A percentile compares a stretch with the other conserved stretches of the same genome.
phyloP scores from a whole-genome alignment of 1,284 basidiomycete species.

The Exsudoporus floridanus region DNA sequence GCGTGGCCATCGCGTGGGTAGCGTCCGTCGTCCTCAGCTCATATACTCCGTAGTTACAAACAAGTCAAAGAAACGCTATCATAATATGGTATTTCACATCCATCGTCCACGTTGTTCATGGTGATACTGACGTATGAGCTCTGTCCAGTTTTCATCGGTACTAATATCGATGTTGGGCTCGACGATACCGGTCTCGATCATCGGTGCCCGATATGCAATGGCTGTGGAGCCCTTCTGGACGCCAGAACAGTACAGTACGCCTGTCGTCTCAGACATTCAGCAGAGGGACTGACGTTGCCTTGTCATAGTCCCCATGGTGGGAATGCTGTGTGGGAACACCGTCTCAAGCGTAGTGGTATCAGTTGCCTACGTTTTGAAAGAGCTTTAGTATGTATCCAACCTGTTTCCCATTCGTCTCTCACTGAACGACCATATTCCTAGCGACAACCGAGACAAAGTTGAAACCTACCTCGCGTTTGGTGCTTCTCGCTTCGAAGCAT shows the following conservation, averaged over 20 bases:
- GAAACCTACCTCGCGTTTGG: constrained; percentile 85
- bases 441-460: constrained; percentile 79
- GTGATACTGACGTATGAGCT: not conserved
- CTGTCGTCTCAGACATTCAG: constrained; percentile 1
- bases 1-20: constrained; percentile 14
- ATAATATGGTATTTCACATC: constrained; percentile 59
- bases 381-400: constrained; percentile 52
- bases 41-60: constrained; percentile 48
- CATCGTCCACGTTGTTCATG: not conserved
- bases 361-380: constrained; percentile 62
- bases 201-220: constrained; percentile 80
- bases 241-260: constrained; percentile 75
- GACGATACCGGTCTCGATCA: constrained; percentile 77
- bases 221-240: constrained; percentile 75
- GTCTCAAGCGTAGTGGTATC: constrained; percentile 74
- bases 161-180: constrained; percentile 69
- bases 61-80: constrained; percentile 72
- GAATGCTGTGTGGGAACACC: constrained; percentile 84
- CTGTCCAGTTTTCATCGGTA: constrained; percentile 63
- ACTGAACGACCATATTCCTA: constrained; percentile 28
- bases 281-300: not conserved
- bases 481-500: constrained; percentile 77
- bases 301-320: constrained; percentile 73
- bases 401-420: not conserved
- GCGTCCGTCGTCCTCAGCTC: not conserved